phyloP scores from a whole-genome alignment of 805 yeast species.

The Candida sakaeoensis region DNA sequence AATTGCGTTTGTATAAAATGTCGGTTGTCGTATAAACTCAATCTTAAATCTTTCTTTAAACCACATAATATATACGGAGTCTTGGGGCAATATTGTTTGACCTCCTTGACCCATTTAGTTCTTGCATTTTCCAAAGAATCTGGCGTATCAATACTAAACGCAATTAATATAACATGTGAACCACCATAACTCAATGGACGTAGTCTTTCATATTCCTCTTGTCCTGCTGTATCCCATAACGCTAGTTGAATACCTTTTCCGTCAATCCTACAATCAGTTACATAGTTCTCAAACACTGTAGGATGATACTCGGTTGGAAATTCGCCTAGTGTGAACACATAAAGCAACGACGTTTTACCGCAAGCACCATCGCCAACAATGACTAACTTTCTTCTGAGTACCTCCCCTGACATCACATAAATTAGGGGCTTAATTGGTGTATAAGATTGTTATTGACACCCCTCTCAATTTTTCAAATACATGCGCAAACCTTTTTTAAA shows the following conservation, averaged over 20 bases:
- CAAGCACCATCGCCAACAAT: constrained; percentile 96
- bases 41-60: constrained; percentile 75
- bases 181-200: constrained; percentile 85
- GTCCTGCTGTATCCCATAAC: constrained; percentile 96
- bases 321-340: constrained; percentile 88
- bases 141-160: constrained; percentile 79
- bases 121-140: constrained; percentile 83
- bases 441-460: no score
- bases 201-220: constrained; percentile 88
- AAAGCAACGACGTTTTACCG: constrained; percentile 86
- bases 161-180: constrained; percentile 82
- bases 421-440: constrained; percentile 15
- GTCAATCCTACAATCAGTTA: constrained; percentile 89
- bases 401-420: constrained; percentile 18
- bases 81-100: constrained; percentile 70
- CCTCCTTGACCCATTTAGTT: constrained; percentile 86
- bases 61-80: constrained; percentile 81
- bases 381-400: constrained; percentile 61
- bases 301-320: constrained; percentile 93
- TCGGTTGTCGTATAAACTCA: constrained; percentile 32
- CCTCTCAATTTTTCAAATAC: not conserved
- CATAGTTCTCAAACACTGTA: constrained; percentile 91
- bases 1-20: constrained; percentile 51
- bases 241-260: constrained; percentile 88
- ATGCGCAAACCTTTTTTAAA: no score